Base-by-base conservation (phyloP, 1,139 yeast species). In the Geotrichum europaeum region DNA sequence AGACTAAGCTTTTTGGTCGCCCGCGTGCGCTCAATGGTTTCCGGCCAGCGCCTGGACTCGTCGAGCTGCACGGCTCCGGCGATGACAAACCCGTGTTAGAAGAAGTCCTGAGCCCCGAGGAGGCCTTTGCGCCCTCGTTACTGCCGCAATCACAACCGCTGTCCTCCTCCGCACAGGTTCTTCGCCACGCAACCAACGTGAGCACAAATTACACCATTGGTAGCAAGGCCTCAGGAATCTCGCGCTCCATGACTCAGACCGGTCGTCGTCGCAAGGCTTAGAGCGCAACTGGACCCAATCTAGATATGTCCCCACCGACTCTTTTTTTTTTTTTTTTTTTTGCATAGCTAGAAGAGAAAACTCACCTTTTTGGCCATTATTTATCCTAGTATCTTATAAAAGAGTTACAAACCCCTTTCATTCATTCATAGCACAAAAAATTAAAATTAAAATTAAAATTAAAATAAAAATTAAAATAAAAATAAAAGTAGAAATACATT, bases 11-110 rank as follows among this genome's bases (percentile, higher is more conserved):
- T 4, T 45, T 55, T 30, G 50, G 51, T 4, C 43, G 55, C 15
- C 51, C 55, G 5, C 60, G 60, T 15, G 60, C 60, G 12, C 49
- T 51, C 25, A 55, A 54, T 52, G 60, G 60, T 5, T 58, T 58
- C 34, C 49, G 50, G 12, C 60, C 60, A 10, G 10, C 25, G 9
- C 28, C 22, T 7, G 34, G n/a, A 10, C 45, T 18, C 47, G 12
- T 45, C 25, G 43, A 28, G 25, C n/a, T 10, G 30, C 6, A 24
- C 7, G 45, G 28, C 47, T 43, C 43, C 22, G 30, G n/a, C n/a
- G 32, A 25, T n/a, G 51, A 34, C n/a, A 45, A 24, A 13, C 47
- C 24, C 22, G 25, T 18, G 47, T 24, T 9, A 24, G 47, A 47
- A 15, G 47, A 22, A 13, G 18, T 36, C 13, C 18, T 22, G 24